These are phyloP conservation scores for Tausonia pullulans DNA, from an alignment of 1,284 basidiomycete species.

Conservation along the genomic window DNA sequence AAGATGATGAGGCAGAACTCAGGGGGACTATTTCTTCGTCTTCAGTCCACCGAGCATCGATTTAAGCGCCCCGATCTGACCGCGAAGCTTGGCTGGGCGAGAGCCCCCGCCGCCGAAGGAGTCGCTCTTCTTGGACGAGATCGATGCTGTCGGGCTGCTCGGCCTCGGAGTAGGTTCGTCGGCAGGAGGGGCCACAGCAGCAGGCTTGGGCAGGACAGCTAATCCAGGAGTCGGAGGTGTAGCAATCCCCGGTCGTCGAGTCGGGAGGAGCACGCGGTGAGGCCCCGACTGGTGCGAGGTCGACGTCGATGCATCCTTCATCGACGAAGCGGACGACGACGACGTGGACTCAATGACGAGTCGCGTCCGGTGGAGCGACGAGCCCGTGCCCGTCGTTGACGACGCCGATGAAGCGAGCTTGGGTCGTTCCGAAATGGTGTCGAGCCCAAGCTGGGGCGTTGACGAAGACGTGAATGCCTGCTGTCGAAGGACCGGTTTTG, in stretches of 20 bases:
- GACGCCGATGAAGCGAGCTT: neutral
- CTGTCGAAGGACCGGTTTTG: slow-evolving; percentile 12
- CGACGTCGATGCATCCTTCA: neutral
- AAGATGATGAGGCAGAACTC: neutral
- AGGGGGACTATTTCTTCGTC: neutral
- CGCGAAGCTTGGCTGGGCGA: slow-evolving; percentile 9
- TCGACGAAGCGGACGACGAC: neutral
- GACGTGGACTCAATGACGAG: neutral
- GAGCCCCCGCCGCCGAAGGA: neutral
- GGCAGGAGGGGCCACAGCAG: neutral
- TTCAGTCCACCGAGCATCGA: slow-evolving; percentile 11
- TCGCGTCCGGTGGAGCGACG: neutral
- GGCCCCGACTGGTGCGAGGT: neutral
- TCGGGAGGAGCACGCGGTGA: neutral
- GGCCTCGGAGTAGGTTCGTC: neutral
- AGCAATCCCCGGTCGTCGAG: neutral
- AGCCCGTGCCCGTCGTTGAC: slow-evolving; percentile 4
- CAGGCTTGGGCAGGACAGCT: neutral
- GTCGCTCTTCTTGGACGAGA: neutral
- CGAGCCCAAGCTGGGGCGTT: slow-evolving; percentile 8
- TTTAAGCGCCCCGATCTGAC: slow-evolving; percentile 2
- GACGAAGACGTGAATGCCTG: neutral
- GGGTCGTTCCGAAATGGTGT: slow-evolving; percentile 13
- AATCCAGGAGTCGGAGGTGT: neutral
- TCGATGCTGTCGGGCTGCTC: neutral